Evolutionary conservation across 345 rosid species (phyloP).

Genomic region (Psidium friedrichsthalianum): DNA sequence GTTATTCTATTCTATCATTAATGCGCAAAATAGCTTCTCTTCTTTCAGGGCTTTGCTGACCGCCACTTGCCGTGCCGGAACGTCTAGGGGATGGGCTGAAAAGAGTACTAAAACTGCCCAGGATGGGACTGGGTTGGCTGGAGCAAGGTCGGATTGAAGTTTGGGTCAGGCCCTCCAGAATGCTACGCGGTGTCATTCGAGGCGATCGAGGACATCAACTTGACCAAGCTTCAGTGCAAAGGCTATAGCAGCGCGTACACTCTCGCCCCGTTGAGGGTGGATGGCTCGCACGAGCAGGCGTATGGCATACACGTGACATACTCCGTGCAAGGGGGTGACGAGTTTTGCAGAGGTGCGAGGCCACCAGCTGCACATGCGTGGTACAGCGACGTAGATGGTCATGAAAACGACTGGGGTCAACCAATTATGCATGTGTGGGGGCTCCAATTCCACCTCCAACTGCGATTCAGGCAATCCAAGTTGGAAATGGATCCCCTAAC

Average conservation of each 20-base stretch:
- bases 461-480: conserved; percentile 67
- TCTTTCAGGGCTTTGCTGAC: conserved; percentile 48
- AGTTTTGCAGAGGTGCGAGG: conserved; percentile 73
- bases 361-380: conserved; percentile 84
- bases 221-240: conserved; percentile 60
- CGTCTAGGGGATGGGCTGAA: conserved; percentile 89
- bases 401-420: conserved; percentile 29
- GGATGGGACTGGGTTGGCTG: conserved; percentile 51
- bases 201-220: conserved; percentile 60
- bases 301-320: conserved; percentile 76
- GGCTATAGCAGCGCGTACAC: conserved; percentile 80
- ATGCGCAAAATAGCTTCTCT: not conserved
- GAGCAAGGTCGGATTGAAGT: not conserved
- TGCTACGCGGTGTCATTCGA: conserved; percentile 75
- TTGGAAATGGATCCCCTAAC: too few relatives aligned
- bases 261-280: conserved; percentile 51
- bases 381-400: conserved; percentile 11
- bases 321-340: conserved; percentile 56
- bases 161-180: conserved; percentile 57
- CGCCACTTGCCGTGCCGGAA: conserved; percentile 77
- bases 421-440: conserved; percentile 67
- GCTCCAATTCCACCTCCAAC: conserved; percentile 64
- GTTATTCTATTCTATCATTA: not conserved
- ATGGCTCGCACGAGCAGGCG: conserved; percentile 50
- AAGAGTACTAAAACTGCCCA: conserved; percentile 67